Evolutionary conservation across 2,329 filamentous ascomycete species (phyloP).

Genomic region (Apiospora phragmitis): DNA sequence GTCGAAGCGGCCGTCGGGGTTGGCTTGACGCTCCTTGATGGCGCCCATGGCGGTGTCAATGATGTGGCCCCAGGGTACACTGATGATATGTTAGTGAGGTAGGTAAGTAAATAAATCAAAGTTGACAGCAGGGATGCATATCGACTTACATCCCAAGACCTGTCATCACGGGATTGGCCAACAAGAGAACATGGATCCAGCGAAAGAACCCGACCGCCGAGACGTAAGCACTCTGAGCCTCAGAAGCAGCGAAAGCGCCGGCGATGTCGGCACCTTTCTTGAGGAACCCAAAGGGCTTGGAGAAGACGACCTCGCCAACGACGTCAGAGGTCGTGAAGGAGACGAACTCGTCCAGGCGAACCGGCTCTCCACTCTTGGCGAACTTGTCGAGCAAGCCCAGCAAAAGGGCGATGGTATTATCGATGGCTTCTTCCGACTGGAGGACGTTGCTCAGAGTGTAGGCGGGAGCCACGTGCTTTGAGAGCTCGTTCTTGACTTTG

Average conservation of each 20-base stretch:
- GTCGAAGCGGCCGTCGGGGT: conserved; percentile 15
- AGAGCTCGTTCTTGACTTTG: conserved; percentile 32
- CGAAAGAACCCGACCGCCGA: conserved; percentile 13
- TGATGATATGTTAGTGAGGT: no score
- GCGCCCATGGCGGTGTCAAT: conserved; percentile 3
- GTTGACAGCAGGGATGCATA: no score
- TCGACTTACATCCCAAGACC: conserved; percentile 17
- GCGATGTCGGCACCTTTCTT: conserved; percentile 27
- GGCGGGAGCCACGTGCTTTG: conserved; percentile 32
- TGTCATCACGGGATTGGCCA: conserved; percentile 21
- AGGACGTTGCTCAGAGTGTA: conserved; percentile 32
- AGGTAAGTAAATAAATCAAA: no score
- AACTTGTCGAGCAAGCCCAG: conserved; percentile 22
- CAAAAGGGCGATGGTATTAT: conserved; percentile 17
- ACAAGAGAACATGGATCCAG: conserved; percentile 18
- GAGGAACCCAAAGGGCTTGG: conserved; percentile 29
- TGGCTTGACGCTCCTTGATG: conserved; percentile 10
- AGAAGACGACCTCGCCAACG: conserved; percentile 32
- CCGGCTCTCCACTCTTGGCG: conserved; percentile 10
- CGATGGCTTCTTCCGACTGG: conserved; percentile 19
- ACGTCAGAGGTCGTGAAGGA: conserved; percentile 32
- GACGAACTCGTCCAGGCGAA: conserved; percentile 23
- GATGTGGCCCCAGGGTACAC: conserved; percentile 16
- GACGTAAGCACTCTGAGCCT: conserved; percentile 10
- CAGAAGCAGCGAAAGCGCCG: conserved; percentile 21